Evolutionary conservation across 768 basidiomycete genomes (phyloP), one percentile per base, ranked within the genome.

Genomic region (Phylloporus scabripes): DNA sequence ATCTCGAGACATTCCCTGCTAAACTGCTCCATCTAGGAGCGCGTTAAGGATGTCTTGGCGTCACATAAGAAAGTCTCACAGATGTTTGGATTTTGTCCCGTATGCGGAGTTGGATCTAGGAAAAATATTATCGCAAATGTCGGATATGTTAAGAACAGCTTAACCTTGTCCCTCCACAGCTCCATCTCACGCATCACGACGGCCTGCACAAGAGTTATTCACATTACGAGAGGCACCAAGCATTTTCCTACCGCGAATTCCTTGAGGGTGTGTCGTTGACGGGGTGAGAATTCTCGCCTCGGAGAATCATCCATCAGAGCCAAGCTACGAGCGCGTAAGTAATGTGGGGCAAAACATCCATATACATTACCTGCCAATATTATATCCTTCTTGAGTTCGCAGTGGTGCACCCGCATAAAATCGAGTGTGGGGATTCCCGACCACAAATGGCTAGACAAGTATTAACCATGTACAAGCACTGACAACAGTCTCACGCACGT

Each of bases 131-230:
- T 26, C 12, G 18, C 38, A 28, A 21, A 49, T 10, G 23, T 48
- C 1, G 23, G 4, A 15, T 37, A 36, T 36, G 28, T 45, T 23
- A 40, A 21, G 26, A 23, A 43, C 29, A 14, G 28, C 18, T 3
- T 31, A 29, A 87, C 88, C 75, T 96, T 95, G 66, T 96, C 93
- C 51, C 85, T 74, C 92, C 92, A 96, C 2, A 96, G 72, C 63
- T 96, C 94, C 83, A 97, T 82, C 66, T 97, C 94, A 31, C 94
- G 81, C 85, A 96, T 90, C 15, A 85, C 85, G 48, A 97, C 84
- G 2, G 89, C 91, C 75, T 74, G 45, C 31, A 37, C 12, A 12
- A 23, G 23, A 42, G 18, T 15, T 7, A 15, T 63, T 17, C 57
- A 38, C 40, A 48, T 31, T n/a, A 48, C 21, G 12, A 18, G 43